Base-by-base conservation (phyloP, 768 basidiomycete genomes). In the Daedalea quercina region DNA sequence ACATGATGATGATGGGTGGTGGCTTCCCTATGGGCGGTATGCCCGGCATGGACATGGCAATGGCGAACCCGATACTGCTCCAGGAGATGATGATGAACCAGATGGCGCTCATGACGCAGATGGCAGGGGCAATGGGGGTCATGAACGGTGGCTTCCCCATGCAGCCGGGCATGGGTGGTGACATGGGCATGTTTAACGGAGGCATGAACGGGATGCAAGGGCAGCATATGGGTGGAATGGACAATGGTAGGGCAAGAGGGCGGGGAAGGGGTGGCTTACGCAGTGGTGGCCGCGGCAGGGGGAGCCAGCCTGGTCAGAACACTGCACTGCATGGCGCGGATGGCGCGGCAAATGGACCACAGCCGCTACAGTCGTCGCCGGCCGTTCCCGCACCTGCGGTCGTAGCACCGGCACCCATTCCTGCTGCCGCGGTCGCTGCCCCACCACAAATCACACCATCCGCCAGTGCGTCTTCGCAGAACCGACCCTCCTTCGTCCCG, bases 21-120 rank as follows among this genome's bases (percentile, higher is more conserved):
- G 65, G 47, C 41, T 65, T 60, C 58, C 65, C 49, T 2, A 62
- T 67, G 51, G 60, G 55, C 34, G 65, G 63, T 22, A 67, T 66
- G 63, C 64, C 67, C 56, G 71, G 73, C 40, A 78, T 86, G 78
- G 83, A 90, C 64, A 84, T 86, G 79, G 74, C 74, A 52, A 80
- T 80, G 72, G 69, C 77, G 44, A 90, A 84, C 60, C 84, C 87
- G 37, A 58, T 89, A 55, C 70, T 86, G 69, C 68, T 94, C 59
- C 92, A 93, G 68, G 91, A 91, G 65, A 85, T 94, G 78, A 84
- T 94, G 82, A 84, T 89, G 80, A 88, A 80, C 67, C 87, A 93
- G 65, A 90, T 91, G 87, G 86, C 90, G 24, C 76, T 94, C 63
- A 94, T 94, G 93, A 83, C 87, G 51, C 91, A 94, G 70, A 89